A percentile compares a stretch with the other conserved stretches of the same genome.
Conservation (phyloP, 164 flowering plant genomes). For the Platanus orientalis region DNA sequence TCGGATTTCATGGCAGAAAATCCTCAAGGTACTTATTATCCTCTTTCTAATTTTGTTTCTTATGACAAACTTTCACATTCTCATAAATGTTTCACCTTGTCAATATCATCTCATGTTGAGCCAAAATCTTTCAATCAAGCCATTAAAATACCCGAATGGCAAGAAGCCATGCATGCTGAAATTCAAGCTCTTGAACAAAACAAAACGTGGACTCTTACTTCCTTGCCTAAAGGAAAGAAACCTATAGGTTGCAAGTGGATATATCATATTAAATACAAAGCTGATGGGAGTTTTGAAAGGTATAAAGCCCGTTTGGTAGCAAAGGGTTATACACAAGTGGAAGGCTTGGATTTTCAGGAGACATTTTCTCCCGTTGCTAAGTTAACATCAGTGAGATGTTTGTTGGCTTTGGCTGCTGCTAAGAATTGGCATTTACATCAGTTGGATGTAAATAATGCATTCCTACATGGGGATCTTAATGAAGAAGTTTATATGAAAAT, state of each 20-base stretch:
- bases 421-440: background rate
- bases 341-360: too few species aligned
- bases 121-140: background rate
- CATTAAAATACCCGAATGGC: background rate
- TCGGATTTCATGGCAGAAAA: too few species aligned
- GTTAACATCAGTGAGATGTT: background rate
- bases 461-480: too few species aligned
- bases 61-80: background rate
- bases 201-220: too few species aligned
- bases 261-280: background rate
- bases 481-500: too few species aligned
- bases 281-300: background rate
- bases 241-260: conserved; percentile 4
- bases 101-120: background rate
- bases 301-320: too few species aligned
- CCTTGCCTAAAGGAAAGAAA: background rate
- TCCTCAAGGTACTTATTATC: too few species aligned
- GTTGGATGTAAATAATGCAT: too few species aligned
- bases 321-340: too few species aligned
- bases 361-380: too few species aligned
- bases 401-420: background rate
- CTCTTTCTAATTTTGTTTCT: background rate
- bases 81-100: background rate
- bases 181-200: background rate
- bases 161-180: background rate